phyloP scores from a whole-genome alignment of 2,329 filamentous ascomycete genomes.

The Didymella arachidicola region DNA sequence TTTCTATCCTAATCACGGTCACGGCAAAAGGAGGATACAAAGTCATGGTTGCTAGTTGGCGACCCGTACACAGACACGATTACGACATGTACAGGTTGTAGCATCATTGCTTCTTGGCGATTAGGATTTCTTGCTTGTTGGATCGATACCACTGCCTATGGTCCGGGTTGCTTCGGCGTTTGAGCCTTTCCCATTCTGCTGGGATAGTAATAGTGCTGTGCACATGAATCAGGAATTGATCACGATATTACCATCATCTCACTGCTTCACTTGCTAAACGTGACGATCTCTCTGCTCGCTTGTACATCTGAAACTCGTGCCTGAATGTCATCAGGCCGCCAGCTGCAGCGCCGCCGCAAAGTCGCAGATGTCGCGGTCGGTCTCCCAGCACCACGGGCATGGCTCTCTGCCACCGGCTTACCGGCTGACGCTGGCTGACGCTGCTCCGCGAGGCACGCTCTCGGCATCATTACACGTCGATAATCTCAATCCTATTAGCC shows the following conservation, averaged over 20 bases:
- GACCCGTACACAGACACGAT: slow-evolving; percentile 33
- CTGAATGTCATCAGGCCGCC: not conserved
- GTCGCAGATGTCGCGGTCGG: not conserved
- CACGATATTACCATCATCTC: not conserved
- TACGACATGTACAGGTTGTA: slow-evolving; percentile 19
- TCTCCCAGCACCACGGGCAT: slow-evolving; percentile 13
- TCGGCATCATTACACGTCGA: not conserved
- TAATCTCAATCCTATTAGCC: not conserved
- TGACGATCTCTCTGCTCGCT: not conserved
- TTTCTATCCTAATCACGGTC: slow-evolving; percentile 9
- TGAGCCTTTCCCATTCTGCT: slow-evolving; percentile 3
- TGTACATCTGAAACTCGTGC: not conserved
- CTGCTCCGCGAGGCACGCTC: slow-evolving; percentile 6
- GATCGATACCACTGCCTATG: slow-evolving; percentile 25
- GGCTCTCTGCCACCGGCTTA: slow-evolving; percentile 2
- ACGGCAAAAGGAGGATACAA: slow-evolving; percentile 16
- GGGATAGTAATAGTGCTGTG: slow-evolving; percentile 20
- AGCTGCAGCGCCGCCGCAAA: slow-evolving; percentile 3
- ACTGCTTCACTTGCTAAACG: not conserved
- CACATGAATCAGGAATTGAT: slow-evolving; percentile 16
- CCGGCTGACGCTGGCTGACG: slow-evolving; percentile 4
- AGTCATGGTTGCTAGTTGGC: slow-evolving; percentile 24
- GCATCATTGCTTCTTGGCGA: slow-evolving; percentile 9
- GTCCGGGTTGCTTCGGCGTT: slow-evolving; percentile 21
- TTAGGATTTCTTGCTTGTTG: slow-evolving; percentile 8